Percentiles rank a stretch among this genome's conserved stretches.
Evolutionary conservation across 345 rosid genomes (phyloP).

Genomic region (Eucalyptus brandiana): DNA sequence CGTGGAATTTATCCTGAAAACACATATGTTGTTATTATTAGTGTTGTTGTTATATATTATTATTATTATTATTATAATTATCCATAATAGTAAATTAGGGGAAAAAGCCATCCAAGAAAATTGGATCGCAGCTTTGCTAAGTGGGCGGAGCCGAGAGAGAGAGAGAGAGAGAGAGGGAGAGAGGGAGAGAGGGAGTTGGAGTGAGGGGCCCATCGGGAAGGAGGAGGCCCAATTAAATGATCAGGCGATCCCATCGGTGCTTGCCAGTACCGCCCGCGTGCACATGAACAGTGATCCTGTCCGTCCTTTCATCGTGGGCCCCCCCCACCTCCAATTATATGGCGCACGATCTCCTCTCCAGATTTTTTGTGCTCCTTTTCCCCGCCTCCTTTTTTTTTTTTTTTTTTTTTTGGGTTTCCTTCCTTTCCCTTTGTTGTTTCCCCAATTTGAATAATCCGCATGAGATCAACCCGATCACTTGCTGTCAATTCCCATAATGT

Average conservation of each 20-base stretch:
- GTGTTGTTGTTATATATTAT: neutral
- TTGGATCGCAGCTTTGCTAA: neutral
- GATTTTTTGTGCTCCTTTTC: neutral
- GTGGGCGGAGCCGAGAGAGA: neutral
- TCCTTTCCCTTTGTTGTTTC: neutral
- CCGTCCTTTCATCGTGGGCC: neutral
- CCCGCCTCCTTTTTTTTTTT: neutral
- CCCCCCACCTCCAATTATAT: neutral
- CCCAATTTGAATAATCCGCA: neutral
- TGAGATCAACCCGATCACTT: neutral
- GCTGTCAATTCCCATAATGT: neutral
- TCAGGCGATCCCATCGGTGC: neutral
- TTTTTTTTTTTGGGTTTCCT: neutral
- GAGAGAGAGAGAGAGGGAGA: neutral
- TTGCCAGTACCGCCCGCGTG: neutral
- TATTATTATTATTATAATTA: neutral
- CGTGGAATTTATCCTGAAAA: neutral
- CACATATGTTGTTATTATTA: neutral
- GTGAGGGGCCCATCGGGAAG: neutral
- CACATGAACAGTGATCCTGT: neutral
- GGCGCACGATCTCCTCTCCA: neutral
- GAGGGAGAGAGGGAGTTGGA: neutral
- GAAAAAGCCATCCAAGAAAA: neutral
- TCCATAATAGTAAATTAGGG: neutral
- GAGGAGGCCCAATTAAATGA: neutral